A percentile compares a stretch with the other conserved stretches of the same genome.
Evolutionary conservation across 2,329 filamentous ascomycete species (phyloP).

Genomic region (Colletotrichum orbiculare): DNA sequence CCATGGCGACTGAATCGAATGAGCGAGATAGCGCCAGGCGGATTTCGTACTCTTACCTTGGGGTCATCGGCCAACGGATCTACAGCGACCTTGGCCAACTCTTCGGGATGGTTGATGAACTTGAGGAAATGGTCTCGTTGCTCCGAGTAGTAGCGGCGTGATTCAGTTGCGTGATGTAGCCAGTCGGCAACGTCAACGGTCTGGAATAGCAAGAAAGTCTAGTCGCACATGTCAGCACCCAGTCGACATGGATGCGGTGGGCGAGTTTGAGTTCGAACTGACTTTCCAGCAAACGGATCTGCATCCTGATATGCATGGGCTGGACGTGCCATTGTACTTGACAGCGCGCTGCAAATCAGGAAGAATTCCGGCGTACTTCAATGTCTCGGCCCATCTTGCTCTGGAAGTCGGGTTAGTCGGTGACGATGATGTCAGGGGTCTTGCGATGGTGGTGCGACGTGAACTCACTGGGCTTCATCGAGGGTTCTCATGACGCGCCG

Average conservation of each 20-base stretch:
- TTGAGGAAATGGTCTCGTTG: conserved; percentile 80
- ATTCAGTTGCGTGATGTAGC: conserved; percentile 73
- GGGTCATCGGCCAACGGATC: conserved; percentile 90
- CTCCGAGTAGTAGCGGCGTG: conserved; percentile 78
- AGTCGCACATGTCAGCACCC: conserved; percentile 35
- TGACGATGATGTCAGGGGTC: conserved; percentile 37
- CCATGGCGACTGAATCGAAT: conserved; percentile 84
- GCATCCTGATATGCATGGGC: conserved; percentile 76
- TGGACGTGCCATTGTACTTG: conserved; percentile 66
- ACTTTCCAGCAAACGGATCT: conserved; percentile 96
- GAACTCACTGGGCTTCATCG: conserved; percentile 35
- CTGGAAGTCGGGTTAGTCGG: conserved; percentile 51
- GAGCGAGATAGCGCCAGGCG: conserved; percentile 40
- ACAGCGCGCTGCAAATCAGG: conserved; percentile 74
- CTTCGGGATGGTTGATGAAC: conserved; percentile 86
- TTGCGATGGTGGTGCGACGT: conserved; percentile 17
- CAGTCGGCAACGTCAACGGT: conserved; percentile 73
- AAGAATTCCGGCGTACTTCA: conserved; percentile 66
- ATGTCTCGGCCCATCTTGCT: conserved; percentile 74
- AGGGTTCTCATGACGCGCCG: conserved; percentile 24
- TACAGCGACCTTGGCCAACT: conserved; percentile 74
- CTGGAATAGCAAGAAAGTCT: conserved; percentile 86
- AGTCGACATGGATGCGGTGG: not conserved
- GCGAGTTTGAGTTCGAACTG: conserved; percentile 31
- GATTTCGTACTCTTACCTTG: conserved; percentile 52